Percentiles rank a stretch among this genome's conserved stretches.
Conservation (phyloP, 2,329 filamentous ascomycete genomes). For the Talaromyces islandicus region DNA sequence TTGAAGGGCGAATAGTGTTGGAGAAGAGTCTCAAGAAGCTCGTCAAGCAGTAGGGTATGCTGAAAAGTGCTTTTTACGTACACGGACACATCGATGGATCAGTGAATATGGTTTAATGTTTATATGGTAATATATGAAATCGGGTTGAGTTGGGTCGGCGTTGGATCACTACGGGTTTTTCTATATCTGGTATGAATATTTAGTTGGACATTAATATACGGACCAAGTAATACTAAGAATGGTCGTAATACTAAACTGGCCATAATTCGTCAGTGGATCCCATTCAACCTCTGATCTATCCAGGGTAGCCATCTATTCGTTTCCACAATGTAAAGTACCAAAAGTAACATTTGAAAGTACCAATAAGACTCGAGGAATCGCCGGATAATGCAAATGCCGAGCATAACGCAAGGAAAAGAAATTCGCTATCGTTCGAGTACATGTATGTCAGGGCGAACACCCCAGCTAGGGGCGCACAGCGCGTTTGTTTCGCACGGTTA, state of each 20-base stretch:
- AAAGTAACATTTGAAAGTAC: neutral
- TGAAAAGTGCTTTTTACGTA: neutral
- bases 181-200: neutral
- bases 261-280: neutral
- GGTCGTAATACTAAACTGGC: neutral
- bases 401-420: neutral
- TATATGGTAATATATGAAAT: neutral
- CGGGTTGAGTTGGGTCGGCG: neutral
- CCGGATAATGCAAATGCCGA: neutral
- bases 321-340: neutral
- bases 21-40: slow-evolving; percentile 72
- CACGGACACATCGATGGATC: no score
- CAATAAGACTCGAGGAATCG: neutral
- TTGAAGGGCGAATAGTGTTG: slow-evolving; percentile 65
- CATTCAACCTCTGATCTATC: neutral
- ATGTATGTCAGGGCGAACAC: neutral
- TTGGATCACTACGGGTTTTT: neutral
- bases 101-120: no score
- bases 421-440: neutral
- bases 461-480: neutral
- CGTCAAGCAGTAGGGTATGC: neutral
- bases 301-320: neutral
- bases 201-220: neutral
- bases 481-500: neutral
- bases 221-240: neutral